Conservation (phyloP, 352 stramenopile genomes). For the Phytopythium sindhum region DNA sequence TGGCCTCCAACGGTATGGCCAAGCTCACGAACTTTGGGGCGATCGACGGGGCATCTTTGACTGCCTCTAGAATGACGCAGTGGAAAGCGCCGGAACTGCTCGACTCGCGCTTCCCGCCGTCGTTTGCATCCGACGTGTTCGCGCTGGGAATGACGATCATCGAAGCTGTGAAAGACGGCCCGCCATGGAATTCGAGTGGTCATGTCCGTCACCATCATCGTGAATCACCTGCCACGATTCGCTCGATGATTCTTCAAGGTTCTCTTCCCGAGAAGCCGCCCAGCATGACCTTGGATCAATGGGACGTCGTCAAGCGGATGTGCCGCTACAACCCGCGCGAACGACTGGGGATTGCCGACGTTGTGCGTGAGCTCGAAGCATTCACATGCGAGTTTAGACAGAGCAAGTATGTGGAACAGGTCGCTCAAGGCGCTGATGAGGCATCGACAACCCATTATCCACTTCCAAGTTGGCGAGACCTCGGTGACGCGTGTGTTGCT, state of each 20-base stretch:
- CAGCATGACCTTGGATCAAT: constrained; percentile 18
- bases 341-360: constrained; percentile 20
- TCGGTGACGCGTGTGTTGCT: neutral
- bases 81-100: constrained; percentile 29
- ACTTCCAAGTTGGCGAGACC: neutral
- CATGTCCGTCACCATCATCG: neutral
- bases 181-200: constrained; percentile 17
- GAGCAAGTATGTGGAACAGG: neutral
- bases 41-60: neutral
- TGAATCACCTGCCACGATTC: neutral
- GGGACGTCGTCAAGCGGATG: constrained; percentile 25
- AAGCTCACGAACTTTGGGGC: constrained; percentile 14
- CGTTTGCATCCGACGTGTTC: constrained; percentile 22
- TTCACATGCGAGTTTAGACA: neutral
- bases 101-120: constrained; percentile 1
- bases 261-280: constrained; percentile 13
- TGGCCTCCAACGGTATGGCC: constrained; percentile 10
- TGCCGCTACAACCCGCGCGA: constrained; percentile 18
- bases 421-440: neutral
- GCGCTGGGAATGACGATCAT: constrained; percentile 28
- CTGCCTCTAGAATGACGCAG: constrained; percentile 2
- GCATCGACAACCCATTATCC: neutral
- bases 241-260: constrained; percentile 9
- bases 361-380: constrained; percentile 15
- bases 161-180: constrained; percentile 22